These are phyloP conservation scores for Mariannaea elegans DNA, from an alignment of 2,329 filamentous ascomycete species.

Conservation along the genomic window DNA sequence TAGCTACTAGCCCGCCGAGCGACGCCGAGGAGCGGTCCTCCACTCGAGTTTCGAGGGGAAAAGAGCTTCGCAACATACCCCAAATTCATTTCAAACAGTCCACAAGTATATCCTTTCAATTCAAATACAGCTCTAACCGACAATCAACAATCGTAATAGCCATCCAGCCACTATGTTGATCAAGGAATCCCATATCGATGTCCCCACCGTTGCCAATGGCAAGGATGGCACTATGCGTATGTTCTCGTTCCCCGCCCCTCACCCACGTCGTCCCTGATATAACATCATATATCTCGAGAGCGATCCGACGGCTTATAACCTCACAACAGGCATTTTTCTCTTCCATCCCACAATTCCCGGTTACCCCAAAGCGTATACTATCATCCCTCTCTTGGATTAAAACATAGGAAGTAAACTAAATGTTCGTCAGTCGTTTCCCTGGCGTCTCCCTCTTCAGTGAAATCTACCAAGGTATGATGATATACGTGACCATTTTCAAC, in stretches of 20 bases:
- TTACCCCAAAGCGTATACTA: conserved; percentile 81
- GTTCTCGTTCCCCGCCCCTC: conserved; percentile 16
- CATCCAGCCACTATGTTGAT: conserved; percentile 56
- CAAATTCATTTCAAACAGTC: not conserved
- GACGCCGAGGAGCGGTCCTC: not conserved
- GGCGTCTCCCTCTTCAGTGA: conserved; percentile 91
- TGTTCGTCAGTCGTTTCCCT: conserved; percentile 69
- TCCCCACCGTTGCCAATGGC: conserved; percentile 60
- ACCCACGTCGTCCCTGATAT: conserved; percentile 10
- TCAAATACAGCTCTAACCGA: not conserved
- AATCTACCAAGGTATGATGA: conserved; percentile 84
- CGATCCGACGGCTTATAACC: conserved; percentile 27
- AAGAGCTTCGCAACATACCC: not conserved
- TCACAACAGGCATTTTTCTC: conserved; percentile 77
- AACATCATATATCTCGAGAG: conserved; percentile 23
- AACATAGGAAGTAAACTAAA: conserved; percentile 8
- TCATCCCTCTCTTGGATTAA: not conserved
- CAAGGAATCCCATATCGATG: conserved; percentile 62
- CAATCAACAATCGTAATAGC: not conserved
- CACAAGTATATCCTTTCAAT: not conserved
- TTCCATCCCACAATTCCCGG: conserved; percentile 87
- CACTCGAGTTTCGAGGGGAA: not conserved
- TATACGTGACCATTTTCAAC: not conserved
- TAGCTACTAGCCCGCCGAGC: not conserved
- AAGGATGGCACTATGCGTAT: conserved; percentile 64